Evolutionary conservation across 1,139 yeast species (phyloP).

Genomic region (Scheffersomyces cryptocercus): DNA sequence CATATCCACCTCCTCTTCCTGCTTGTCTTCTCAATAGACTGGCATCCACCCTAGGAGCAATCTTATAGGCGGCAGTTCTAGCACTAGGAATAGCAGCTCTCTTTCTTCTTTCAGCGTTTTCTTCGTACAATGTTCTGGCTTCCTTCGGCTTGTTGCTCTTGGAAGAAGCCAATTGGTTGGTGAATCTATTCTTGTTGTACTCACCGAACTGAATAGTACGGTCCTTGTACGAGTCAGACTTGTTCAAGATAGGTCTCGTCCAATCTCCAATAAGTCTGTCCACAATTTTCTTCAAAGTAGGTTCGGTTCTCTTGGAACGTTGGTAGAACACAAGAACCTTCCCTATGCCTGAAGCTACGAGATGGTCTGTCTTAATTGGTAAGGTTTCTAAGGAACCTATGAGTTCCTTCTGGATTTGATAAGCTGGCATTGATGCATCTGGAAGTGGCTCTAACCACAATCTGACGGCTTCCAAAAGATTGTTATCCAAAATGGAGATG

Average conservation of each 20-base stretch:
- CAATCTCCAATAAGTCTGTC: constrained; percentile 93
- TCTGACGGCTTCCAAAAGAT: constrained; percentile 87
- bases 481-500: constrained; percentile 91
- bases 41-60: constrained; percentile 79
- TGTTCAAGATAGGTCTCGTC: constrained; percentile 97
- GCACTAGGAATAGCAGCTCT: constrained; percentile 95
- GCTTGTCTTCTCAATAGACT: constrained; percentile 41
- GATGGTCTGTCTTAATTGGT: constrained; percentile 93
- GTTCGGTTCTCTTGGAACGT: constrained; percentile 86
- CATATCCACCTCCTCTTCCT: constrained; percentile 53
- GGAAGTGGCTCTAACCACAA: constrained; percentile 98
- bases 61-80: constrained; percentile 83
- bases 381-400: constrained; percentile 71
- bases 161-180: constrained; percentile 46
- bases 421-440: constrained; percentile 95
- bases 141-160: constrained; percentile 38
- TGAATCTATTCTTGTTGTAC: constrained; percentile 62
- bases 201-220: constrained; percentile 70
- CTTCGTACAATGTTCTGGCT: constrained; percentile 71
- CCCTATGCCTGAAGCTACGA: constrained; percentile 93
- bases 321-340: constrained; percentile 94
- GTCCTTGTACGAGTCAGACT: constrained; percentile 92
- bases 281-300: constrained; percentile 79
- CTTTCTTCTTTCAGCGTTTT: constrained; percentile 87
- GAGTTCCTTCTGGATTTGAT: constrained; percentile 88